Evolutionary conservation across 805 yeast species (phyloP).

Genomic region (Cyberlindnera euphorbiae): DNA sequence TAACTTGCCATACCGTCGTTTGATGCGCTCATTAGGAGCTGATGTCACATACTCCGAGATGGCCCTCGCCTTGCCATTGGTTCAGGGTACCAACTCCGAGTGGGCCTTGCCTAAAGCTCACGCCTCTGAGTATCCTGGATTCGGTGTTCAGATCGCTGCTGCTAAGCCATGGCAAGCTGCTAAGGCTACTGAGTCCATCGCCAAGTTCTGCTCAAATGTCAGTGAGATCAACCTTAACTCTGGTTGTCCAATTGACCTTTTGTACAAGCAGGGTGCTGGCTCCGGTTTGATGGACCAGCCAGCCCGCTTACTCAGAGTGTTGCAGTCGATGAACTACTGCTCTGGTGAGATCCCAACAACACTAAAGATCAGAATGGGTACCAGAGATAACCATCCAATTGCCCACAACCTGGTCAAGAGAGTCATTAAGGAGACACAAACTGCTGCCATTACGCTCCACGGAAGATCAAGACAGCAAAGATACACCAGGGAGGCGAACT

Average conservation of each 20-base stretch:
- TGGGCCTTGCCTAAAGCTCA: conserved; percentile 98
- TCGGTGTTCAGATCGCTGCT: conserved; percentile 91
- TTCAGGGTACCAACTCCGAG: conserved; percentile 89
- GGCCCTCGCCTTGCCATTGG: conserved; percentile 82
- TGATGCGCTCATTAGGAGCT: conserved; percentile 87
- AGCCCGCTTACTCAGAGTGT: conserved; percentile 67
- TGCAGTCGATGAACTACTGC: conserved; percentile 84
- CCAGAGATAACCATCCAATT: conserved; percentile 77
- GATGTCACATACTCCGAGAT: conserved; percentile 93
- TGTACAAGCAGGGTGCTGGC: conserved; percentile 95
- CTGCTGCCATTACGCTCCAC: conserved; percentile 88
- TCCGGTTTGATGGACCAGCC: conserved; percentile 90
- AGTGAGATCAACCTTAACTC: conserved; percentile 87
- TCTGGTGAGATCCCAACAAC: conserved; percentile 92
- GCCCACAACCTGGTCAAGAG: conserved; percentile 75
- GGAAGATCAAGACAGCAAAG: conserved; percentile 97
- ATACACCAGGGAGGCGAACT: conserved; percentile 85
- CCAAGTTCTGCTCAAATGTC: conserved; percentile 52
- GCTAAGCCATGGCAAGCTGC: conserved; percentile 91
- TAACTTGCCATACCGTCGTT: conserved; percentile 87
- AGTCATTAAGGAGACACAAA: conserved; percentile 71
- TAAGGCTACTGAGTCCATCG: conserved; percentile 81
- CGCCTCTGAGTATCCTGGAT: conserved; percentile 73
- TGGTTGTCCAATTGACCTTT: conserved; percentile 95
- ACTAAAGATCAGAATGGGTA: conserved; percentile 88